Percentiles rank a stretch among this genome's conserved stretches.
Conservation (phyloP, 176 grass and related monocot species). For the Otatea glauca region DNA sequence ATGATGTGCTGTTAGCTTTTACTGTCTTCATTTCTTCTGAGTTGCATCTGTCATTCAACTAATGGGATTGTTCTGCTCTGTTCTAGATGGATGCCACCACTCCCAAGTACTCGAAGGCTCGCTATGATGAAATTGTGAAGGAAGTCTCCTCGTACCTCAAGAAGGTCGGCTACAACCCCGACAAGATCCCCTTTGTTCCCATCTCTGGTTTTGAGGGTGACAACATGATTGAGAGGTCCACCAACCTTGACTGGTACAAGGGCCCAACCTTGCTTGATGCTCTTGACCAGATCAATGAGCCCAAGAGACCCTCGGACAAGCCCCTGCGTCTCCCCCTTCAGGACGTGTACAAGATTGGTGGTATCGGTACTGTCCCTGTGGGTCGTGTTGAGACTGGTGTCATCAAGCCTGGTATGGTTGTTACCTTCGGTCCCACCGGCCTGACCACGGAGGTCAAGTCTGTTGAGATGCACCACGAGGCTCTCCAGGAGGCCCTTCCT, state of each 20-base stretch:
- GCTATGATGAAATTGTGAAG: conserved; percentile 86
- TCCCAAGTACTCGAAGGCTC: conserved; percentile 76
- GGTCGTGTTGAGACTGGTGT: conserved; percentile 84
- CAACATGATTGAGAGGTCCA: conserved; percentile 92
- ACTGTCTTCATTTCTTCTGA: too few relatives aligned
- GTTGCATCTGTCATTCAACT: too few relatives aligned
- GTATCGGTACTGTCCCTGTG: conserved; percentile 84
- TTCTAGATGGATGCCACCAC: conserved; percentile 83
- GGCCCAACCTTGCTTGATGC: conserved; percentile 82
- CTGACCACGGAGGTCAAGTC: conserved; percentile 92
- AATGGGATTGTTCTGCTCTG: too few relatives aligned
- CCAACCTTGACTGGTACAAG: conserved; percentile 93
- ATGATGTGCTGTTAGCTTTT: too few relatives aligned
- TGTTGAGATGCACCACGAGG: conserved; percentile 96
- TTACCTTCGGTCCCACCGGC: conserved; percentile 77
- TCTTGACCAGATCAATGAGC: conserved; percentile 77
- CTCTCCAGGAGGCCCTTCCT: conserved; percentile 72
- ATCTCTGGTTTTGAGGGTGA: conserved; percentile 90
- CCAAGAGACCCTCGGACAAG: conserved; percentile 92
- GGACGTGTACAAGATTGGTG: conserved; percentile 98
- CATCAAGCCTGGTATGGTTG: conserved; percentile 83
- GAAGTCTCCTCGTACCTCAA: conserved; percentile 83
- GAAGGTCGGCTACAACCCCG: conserved; percentile 85
- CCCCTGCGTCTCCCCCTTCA: conserved; percentile 95
- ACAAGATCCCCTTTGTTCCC: conserved; percentile 80